These are phyloP conservation scores for Citrullus amarus DNA, from an alignment of 306 rosid genomes.

Conservation along the genomic window DNA sequence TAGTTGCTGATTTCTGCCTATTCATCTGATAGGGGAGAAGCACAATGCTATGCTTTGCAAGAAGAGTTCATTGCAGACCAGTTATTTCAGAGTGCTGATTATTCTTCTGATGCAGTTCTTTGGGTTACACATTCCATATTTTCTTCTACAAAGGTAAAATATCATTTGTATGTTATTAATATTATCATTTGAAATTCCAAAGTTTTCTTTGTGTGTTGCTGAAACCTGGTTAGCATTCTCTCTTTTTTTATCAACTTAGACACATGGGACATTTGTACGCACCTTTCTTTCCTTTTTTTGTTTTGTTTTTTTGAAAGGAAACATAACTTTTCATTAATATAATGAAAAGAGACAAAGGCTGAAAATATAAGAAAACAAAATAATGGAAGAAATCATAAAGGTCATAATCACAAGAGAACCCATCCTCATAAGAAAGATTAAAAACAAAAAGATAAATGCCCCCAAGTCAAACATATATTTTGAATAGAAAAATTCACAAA, in stretches of 20 bases:
- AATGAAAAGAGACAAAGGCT: too few relatives aligned
- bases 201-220: neutral
- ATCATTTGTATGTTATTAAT: neutral
- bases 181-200: neutral
- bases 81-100: constrained; percentile 71
- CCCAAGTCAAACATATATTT: too few relatives aligned
- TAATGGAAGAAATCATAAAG: too few relatives aligned
- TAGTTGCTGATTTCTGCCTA: neutral
- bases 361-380: too few relatives aligned
- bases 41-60: constrained; percentile 54
- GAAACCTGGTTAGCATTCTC: neutral
- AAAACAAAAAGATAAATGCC: too few relatives aligned
- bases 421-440: too few relatives aligned
- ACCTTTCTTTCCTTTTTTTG: too few relatives aligned
- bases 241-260: neutral
- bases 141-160: constrained; percentile 61
- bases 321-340: too few relatives aligned
- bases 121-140: constrained; percentile 45
- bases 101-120: constrained; percentile 56
- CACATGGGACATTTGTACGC: neutral
- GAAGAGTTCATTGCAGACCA: constrained; percentile 94
- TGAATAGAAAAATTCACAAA: too few relatives aligned
- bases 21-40: constrained; percentile 49
- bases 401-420: too few relatives aligned
- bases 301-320: too few relatives aligned